phyloP scores from a whole-genome alignment of 768 basidiomycete genomes.

The Leccinum subtestaceum region DNA sequence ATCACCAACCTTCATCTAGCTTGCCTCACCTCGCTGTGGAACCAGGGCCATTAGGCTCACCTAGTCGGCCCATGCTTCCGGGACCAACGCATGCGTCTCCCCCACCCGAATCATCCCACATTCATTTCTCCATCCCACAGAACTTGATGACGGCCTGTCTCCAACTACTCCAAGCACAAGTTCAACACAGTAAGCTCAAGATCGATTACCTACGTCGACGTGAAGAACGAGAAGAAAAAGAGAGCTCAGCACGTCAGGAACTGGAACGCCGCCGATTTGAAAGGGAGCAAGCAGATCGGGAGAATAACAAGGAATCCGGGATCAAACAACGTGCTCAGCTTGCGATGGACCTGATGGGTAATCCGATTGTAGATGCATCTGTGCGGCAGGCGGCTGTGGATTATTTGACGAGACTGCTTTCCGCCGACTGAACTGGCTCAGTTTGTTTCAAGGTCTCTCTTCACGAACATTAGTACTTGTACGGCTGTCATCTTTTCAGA shows the following conservation, averaged over 20 bases:
- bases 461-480: background rate
- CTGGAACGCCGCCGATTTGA: constrained; percentile 52
- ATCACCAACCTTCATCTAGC: constrained; percentile 11
- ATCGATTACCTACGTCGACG: constrained; percentile 64
- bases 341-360: constrained; percentile 65
- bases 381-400: constrained; percentile 68
- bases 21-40: constrained; percentile 21
- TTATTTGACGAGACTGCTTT: constrained; percentile 67
- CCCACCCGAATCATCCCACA: constrained; percentile 39
- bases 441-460: constrained; percentile 4
- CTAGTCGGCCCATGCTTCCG: constrained; percentile 12
- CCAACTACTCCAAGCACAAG: constrained; percentile 63
- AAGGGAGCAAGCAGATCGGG: constrained; percentile 55
- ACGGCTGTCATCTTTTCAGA: background rate
- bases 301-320: constrained; percentile 49
- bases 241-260: constrained; percentile 49
- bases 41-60: constrained; percentile 18
- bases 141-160: constrained; percentile 54
- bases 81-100: constrained; percentile 14
- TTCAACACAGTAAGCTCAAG: constrained; percentile 66
- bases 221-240: constrained; percentile 68
- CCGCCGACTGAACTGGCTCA: constrained; percentile 29
- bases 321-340: constrained; percentile 62
- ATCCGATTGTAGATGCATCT: constrained; percentile 53
- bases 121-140: constrained; percentile 55